Percentiles rank a stretch among this genome's conserved stretches.
These are phyloP conservation scores for Mycena vulgaris DNA, from an alignment of 768 basidiomycete genomes.

Conservation along the genomic window DNA sequence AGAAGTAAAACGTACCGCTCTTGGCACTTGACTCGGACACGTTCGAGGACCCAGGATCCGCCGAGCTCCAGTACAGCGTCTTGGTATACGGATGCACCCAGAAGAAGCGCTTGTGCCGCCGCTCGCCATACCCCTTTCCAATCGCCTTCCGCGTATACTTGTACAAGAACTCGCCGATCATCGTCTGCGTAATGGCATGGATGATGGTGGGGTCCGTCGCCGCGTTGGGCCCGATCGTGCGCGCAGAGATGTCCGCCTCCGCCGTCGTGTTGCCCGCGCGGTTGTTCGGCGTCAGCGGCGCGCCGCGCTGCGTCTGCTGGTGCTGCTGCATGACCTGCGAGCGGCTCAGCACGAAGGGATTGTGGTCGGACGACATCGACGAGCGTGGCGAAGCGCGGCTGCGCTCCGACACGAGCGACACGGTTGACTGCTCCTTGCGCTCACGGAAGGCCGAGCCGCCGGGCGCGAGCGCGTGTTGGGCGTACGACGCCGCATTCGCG, in stretches of 20 bases:
- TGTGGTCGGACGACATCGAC: conserved; percentile 86
- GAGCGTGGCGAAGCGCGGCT: conserved; percentile 82
- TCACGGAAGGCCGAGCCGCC: conserved; percentile 62
- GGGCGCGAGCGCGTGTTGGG: conserved; percentile 59
- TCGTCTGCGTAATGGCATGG: conserved; percentile 98
- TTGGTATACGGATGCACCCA: conserved; percentile 99
- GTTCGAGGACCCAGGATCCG: conserved; percentile 91
- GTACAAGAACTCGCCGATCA: conserved; percentile 99
- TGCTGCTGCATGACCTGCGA: conserved; percentile 48
- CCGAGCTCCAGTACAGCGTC: conserved; percentile 96
- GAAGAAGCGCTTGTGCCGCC: conserved; percentile 95
- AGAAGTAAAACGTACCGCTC: conserved; percentile 82
- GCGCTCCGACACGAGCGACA: conserved; percentile 80
- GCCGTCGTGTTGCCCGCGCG: conserved; percentile 36
- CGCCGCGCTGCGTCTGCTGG: conserved; percentile 50
- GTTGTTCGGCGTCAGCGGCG: conserved; percentile 64
- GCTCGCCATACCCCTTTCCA: conserved; percentile 92
- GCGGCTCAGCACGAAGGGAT: conserved; percentile 56
- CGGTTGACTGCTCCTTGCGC: conserved; percentile 73
- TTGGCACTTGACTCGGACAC: conserved; percentile 95
- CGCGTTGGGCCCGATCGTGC: conserved; percentile 54
- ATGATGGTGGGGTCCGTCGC: conserved; percentile 92
- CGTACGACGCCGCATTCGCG: conserved; percentile 70
- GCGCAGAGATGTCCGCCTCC: conserved; percentile 60
- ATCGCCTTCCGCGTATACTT: conserved; percentile 95